These are phyloP conservation scores for Salix purpurea DNA, from an alignment of 345 rosid genomes.

Conservation along the genomic window DNA sequence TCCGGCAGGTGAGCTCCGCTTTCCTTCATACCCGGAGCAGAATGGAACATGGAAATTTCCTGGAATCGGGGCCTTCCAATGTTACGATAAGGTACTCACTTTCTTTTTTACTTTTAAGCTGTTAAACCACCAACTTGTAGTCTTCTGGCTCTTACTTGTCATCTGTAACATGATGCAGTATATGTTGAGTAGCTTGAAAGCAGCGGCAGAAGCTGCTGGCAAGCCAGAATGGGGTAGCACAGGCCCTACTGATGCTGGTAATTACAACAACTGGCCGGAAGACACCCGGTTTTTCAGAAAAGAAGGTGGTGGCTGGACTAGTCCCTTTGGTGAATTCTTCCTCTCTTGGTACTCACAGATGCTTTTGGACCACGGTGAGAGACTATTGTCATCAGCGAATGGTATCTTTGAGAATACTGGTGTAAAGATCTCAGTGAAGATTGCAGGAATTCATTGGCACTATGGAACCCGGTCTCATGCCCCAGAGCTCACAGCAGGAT, in stretches of 20 bases:
- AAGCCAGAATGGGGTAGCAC: slow-evolving; percentile 93
- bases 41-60: slow-evolving; percentile 92
- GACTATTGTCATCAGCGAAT: slow-evolving; percentile 64
- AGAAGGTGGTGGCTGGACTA: slow-evolving; percentile 84
- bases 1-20: slow-evolving; percentile 95
- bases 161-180: slow-evolving; percentile 47
- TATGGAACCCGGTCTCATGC: slow-evolving; percentile 93
- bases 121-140: not conserved
- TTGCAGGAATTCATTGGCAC: slow-evolving; percentile 99
- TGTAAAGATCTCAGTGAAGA: slow-evolving; percentile 74
- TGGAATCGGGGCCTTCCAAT: slow-evolving; percentile 97
- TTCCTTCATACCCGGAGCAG: slow-evolving; percentile 85
- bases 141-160: not conserved
- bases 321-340: slow-evolving; percentile 82
- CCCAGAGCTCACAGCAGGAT: slow-evolving; percentile 97
- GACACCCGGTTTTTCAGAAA: slow-evolving; percentile 77
- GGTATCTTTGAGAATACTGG: slow-evolving; percentile 41
- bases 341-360: slow-evolving; percentile 88
- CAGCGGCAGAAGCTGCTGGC: slow-evolving; percentile 83
- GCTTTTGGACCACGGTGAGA: slow-evolving; percentile 77
- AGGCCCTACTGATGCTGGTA: slow-evolving; percentile 96
- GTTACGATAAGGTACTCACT: slow-evolving; percentile 70
- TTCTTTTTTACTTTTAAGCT: not conserved
- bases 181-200: slow-evolving; percentile 71
- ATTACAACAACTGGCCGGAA: slow-evolving; percentile 95